Percentiles rank a stretch among this genome's conserved stretches.
Conservation (phyloP, 164 flowering plant genomes). For the Santalum album region DNA sequence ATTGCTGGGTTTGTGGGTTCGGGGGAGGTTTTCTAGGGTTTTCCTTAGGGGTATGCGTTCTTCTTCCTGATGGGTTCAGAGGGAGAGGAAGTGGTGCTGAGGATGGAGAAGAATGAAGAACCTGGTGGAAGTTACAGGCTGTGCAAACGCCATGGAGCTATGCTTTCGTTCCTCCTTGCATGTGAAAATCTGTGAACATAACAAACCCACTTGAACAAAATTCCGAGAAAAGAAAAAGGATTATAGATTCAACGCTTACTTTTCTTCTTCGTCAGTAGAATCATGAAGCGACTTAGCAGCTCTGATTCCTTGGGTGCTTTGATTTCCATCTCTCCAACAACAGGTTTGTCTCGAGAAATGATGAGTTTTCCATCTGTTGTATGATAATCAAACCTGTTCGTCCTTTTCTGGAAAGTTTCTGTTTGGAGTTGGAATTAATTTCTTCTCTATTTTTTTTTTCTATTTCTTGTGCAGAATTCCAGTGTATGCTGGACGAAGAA, state of each 20-base stretch:
- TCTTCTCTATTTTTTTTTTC: too few species aligned
- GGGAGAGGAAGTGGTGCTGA: conserved; percentile 23
- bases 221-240: too few species aligned
- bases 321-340: conserved; percentile 58
- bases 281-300: conserved; percentile 73
- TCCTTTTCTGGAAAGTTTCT: too few species aligned
- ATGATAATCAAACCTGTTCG: too few species aligned
- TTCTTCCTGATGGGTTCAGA: conserved; percentile 46
- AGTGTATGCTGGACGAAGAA: conserved; percentile 66
- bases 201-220: too few species aligned
- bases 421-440: too few species aligned
- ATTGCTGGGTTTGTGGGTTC: conserved; percentile 4
- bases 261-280: not conserved
- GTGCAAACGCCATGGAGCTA: conserved; percentile 15
- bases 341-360: conserved; percentile 31
- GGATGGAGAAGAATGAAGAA: conserved; percentile 23
- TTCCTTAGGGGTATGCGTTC: too few species aligned
- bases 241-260: too few species aligned
- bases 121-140: conserved; percentile 10
- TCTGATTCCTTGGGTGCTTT: conserved; percentile 76
- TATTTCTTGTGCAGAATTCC: too few species aligned
- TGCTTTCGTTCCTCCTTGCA: not conserved
- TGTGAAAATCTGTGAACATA: not conserved
- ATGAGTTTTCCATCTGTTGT: too few species aligned
- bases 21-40: too few species aligned